A percentile compares a stretch with the other conserved stretches of the same genome.
Conservation (phyloP, 495 filamentous ascomycete genomes). For the Penicillium canariense region DNA sequence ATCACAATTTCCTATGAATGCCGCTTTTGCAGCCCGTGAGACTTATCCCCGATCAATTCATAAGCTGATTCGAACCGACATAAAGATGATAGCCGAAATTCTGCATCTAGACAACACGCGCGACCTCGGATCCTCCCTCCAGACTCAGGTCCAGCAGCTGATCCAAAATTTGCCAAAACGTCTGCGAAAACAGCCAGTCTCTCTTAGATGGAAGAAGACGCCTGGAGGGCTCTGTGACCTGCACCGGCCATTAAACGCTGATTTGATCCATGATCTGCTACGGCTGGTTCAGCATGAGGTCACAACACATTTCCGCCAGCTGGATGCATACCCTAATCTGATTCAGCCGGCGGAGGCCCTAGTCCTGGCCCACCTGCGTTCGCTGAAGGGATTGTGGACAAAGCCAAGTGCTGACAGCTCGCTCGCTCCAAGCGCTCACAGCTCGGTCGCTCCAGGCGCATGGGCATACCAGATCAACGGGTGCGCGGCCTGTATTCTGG, state of each 20-base stretch:
- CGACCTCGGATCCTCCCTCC: not conserved
- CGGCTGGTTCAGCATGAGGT: constrained; percentile 30
- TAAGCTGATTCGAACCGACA: constrained; percentile 20
- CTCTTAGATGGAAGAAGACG: not conserved
- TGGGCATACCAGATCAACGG: constrained; percentile 31
- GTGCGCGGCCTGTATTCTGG: constrained; percentile 44
- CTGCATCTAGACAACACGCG: constrained; percentile 21
- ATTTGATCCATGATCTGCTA: constrained; percentile 21
- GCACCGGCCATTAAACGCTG: constrained; percentile 24
- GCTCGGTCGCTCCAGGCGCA: not conserved
- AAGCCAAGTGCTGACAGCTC: not conserved
- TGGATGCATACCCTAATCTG: constrained; percentile 22
- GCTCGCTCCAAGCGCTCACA: not conserved
- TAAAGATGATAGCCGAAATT: constrained; percentile 25
- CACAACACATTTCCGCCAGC: constrained; percentile 22
- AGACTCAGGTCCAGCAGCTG: constrained; percentile 4
- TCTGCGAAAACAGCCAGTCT: not conserved
- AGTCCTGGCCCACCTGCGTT: constrained; percentile 18
- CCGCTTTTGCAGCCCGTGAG: not conserved
- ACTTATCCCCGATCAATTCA: constrained; percentile 18
- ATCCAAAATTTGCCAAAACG: constrained; percentile 19
- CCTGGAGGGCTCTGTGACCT: constrained; percentile 6
- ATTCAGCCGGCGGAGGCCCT: constrained; percentile 7
- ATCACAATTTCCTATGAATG: not conserved
- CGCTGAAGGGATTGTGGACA: constrained; percentile 35